These are phyloP conservation scores for Skeletonema costatum DNA, from an alignment of 108 stramenopile genomes.

Conservation along the genomic window DNA sequence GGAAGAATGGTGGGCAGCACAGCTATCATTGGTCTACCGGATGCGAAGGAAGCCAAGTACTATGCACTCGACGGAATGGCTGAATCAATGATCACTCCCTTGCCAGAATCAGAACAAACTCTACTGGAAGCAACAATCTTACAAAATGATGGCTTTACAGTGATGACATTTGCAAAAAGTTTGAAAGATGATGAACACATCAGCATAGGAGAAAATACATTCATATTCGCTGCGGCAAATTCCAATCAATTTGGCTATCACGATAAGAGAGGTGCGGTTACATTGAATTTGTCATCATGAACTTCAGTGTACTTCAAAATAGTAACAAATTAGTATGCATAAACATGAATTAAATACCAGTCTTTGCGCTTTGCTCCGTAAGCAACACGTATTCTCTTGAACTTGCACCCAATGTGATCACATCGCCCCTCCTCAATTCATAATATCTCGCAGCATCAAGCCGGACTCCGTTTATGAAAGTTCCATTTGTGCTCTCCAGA, in stretches of 20 bases:
- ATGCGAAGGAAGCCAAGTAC: neutral
- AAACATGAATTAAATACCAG: constrained; percentile 13
- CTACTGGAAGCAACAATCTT: neutral
- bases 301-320: neutral
- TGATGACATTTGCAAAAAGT: neutral
- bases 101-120: neutral
- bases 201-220: constrained; percentile 37
- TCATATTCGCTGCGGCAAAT: constrained; percentile 46
- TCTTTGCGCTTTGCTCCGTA: constrained; percentile 64
- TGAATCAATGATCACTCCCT: neutral
- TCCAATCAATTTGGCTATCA: constrained; percentile 52
- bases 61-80: neutral
- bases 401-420: constrained; percentile 86
- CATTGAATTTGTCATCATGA: neutral
- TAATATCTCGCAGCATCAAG: constrained; percentile 95
- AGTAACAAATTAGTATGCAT: neutral
- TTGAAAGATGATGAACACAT: neutral
- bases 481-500: constrained; percentile 95
- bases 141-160: neutral
- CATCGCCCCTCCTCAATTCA: constrained; percentile 91
- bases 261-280: constrained; percentile 28
- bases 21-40: neutral
- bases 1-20: constrained; percentile 9
- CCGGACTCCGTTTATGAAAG: constrained; percentile 89
- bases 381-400: constrained; percentile 95